Conservation (phyloP, 495 filamentous ascomycete genomes). For the Lasiosphaeria ovina region DNA sequence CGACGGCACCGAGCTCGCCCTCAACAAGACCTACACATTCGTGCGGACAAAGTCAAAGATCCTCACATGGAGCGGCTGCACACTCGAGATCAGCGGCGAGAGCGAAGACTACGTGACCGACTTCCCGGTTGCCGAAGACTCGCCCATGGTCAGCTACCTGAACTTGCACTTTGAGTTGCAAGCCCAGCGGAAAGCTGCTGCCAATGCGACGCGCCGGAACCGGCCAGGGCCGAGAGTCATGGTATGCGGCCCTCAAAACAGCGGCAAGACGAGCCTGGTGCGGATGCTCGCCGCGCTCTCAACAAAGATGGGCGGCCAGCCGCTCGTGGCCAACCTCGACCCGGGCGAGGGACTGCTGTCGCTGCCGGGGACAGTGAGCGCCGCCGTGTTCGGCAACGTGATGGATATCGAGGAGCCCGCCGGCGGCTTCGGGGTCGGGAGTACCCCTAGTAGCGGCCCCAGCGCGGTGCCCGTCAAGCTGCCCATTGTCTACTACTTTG, state of each 20-base stretch:
- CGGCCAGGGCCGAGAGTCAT: conserved; percentile 67
- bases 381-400: conserved; percentile 76
- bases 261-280: conserved; percentile 81
- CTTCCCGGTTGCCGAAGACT: conserved; percentile 78
- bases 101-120: conserved; percentile 47
- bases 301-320: conserved; percentile 70
- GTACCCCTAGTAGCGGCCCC: conserved; percentile 84
- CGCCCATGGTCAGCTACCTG: conserved; percentile 74
- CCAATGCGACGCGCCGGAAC: neutral
- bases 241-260: conserved; percentile 75
- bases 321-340: conserved; percentile 82
- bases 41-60: conserved; percentile 80
- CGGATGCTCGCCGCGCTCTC: conserved; percentile 83
- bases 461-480: conserved; percentile 84
- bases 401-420: conserved; percentile 69
- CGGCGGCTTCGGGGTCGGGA: conserved; percentile 83
- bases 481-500: conserved; percentile 90
- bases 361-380: conserved; percentile 81
- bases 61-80: conserved; percentile 87
- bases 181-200: conserved; percentile 36
- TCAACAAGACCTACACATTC: conserved; percentile 78
- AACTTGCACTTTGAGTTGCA: conserved; percentile 89
- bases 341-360: conserved; percentile 81
- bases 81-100: conserved; percentile 61
- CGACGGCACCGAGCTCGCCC: conserved; percentile 92